phyloP scores from a whole-genome alignment of 768 basidiomycete species.

The Agrocybe pediades region DNA sequence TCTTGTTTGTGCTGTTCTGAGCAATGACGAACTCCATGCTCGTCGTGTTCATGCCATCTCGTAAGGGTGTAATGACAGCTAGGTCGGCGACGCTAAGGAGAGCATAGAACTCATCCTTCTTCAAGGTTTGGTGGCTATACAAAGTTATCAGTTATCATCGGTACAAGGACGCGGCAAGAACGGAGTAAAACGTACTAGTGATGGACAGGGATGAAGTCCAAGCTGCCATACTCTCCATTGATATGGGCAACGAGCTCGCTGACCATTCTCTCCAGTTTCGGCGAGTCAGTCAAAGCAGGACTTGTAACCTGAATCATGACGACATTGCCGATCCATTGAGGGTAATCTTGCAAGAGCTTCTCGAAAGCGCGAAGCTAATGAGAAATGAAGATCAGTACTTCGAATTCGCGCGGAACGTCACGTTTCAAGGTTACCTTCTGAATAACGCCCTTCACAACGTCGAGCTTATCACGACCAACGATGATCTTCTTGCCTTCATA shows the following conservation, averaged over 20 bases:
- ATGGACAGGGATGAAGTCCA: slow-evolving; percentile 96
- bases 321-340: slow-evolving; percentile 92
- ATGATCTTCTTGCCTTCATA: slow-evolving; percentile 99
- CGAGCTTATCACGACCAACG: slow-evolving; percentile 95
- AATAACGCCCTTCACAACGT: slow-evolving; percentile 96
- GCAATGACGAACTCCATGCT: slow-evolving; percentile 98
- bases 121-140: slow-evolving; percentile 89
- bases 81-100: slow-evolving; percentile 91
- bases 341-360: slow-evolving; percentile 90
- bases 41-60: slow-evolving; percentile 99
- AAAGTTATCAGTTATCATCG: background rate
- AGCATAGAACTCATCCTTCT: slow-evolving; percentile 98
- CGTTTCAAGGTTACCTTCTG: slow-evolving; percentile 68
- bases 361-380: slow-evolving; percentile 89
- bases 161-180: too few species aligned
- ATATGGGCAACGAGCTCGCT: slow-evolving; percentile 94
- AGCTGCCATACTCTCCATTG: slow-evolving; percentile 91
- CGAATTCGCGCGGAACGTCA: background rate
- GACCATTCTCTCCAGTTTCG: slow-evolving; percentile 90
- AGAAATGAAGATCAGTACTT: background rate
- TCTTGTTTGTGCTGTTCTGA: slow-evolving; percentile 81
- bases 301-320: slow-evolving; percentile 92
- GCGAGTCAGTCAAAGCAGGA: slow-evolving; percentile 88
- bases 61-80: slow-evolving; percentile 91
- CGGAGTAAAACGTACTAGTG: slow-evolving; percentile 74